phyloP scores from a whole-genome alignment of 805 yeast species.

The Candida gorgasii region DNA sequence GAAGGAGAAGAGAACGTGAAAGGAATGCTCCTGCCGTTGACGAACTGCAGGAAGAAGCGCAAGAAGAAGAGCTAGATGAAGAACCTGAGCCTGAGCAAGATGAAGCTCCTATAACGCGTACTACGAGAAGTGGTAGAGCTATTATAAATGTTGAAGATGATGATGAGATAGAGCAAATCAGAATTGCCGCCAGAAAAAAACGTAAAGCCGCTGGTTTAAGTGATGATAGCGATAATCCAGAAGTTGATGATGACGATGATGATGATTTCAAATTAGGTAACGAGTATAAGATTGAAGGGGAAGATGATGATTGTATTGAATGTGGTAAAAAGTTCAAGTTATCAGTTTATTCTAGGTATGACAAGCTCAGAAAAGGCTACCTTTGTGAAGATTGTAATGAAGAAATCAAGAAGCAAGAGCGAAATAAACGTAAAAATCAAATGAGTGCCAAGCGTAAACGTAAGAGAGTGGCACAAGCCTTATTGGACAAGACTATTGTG shows the following conservation, averaged over 20 bases:
- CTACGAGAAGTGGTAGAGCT: slow-evolving; percentile 5
- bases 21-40: background rate
- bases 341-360: slow-evolving; percentile 63
- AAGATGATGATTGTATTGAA: slow-evolving; percentile 60
- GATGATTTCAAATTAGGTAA: slow-evolving; percentile 15
- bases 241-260: slow-evolving; percentile 27
- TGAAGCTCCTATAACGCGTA: background rate
- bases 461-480: slow-evolving; percentile 79
- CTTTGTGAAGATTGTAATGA: slow-evolving; percentile 64
- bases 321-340: slow-evolving; percentile 62
- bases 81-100: background rate
- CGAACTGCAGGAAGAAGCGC: background rate
- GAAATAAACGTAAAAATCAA: slow-evolving; percentile 51
- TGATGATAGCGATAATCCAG: slow-evolving; percentile 7
- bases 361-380: slow-evolving; percentile 58
- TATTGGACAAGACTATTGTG: slow-evolving; percentile 68
- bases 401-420: slow-evolving; percentile 39
- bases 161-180: slow-evolving; percentile 27
- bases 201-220: slow-evolving; percentile 25
- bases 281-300: slow-evolving; percentile 41
- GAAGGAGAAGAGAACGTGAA: slow-evolving; percentile 33
- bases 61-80: background rate
- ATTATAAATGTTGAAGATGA: slow-evolving; percentile 5
- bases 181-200: slow-evolving; percentile 32
- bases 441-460: slow-evolving; percentile 69